These are phyloP conservation scores for Fennellomyces sp. DNA, from an alignment of 371 early-diverging fungal species.

Conservation along the genomic window DNA sequence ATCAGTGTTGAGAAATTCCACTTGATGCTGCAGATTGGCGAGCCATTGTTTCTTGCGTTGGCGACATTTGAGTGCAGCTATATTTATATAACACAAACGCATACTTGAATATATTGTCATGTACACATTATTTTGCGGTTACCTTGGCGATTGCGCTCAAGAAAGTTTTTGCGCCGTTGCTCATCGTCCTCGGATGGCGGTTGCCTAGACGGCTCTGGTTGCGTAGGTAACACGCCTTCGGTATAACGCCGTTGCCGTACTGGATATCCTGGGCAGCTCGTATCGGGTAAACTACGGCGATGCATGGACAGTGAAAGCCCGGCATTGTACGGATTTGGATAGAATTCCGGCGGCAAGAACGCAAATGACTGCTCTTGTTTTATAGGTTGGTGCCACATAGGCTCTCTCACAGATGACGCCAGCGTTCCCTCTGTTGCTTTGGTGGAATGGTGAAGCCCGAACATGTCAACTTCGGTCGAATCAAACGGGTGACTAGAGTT, in stretches of 20 bases:
- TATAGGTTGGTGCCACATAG: not conserved
- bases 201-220: not conserved
- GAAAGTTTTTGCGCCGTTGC: slow-evolving; percentile 65
- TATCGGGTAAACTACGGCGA: slow-evolving; percentile 6
- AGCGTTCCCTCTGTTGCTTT: no score
- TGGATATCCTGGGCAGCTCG: not conserved
- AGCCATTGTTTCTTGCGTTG: slow-evolving; percentile 72
- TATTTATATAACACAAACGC: no score
- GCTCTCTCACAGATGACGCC: not conserved
- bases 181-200: slow-evolving; percentile 38
- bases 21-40: slow-evolving; percentile 54
- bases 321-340: not conserved
- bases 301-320: not conserved
- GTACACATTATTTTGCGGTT: slow-evolving; percentile 3
- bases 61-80: slow-evolving; percentile 73
- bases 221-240: not conserved
- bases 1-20: slow-evolving; percentile 52
- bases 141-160: slow-evolving; percentile 81
- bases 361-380: not conserved
- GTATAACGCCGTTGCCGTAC: not conserved
- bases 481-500: no score
- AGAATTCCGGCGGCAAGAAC: not conserved
- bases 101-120: not conserved
- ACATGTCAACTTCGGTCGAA: not conserved
- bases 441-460: no score